Evolutionary conservation across 75 land plant species (phyloP), one percentile per base, ranked within the genome.

Genomic region (Cunninghamia lanceolata): DNA sequence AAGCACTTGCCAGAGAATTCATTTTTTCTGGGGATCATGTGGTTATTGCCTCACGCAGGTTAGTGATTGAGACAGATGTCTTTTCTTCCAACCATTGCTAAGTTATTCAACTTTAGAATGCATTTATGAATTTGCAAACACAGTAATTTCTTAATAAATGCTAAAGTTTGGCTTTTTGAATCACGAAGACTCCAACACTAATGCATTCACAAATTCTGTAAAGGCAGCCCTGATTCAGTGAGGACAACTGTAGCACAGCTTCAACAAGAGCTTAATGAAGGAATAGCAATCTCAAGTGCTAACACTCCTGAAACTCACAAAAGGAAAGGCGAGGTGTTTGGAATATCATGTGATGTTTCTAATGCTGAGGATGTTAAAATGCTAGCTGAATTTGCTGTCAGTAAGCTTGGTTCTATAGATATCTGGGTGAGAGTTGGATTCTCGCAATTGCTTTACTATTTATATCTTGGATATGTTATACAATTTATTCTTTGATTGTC

Each of bases 1-100:
- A 98, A 89, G 99, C 99, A 59, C 93, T 98, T 87, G 99, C 99
- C 73, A 89, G 99, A n/a, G 99, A 98, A 85, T 98, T 98, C 90
- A 91, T 98, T 85, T 94, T 95, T 82, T 92, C 97, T 83, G 99
- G 99, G 42, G 99, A 98, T 85, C 89, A 92, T 39, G 99, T 98
- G 32, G 94, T 98, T 54, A 89, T 98, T 84, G 92, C 99, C 85
- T 98, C 99, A 84, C 99, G 99, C 88, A 96, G 97, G 99, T 98
- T 78, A 66, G 21, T 52, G 56, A 32, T 83, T 11, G 36, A 38
- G 32, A 30, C n/a, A 80, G 21, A 14, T 15, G 38, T 21, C n/a
- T 17, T 83, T 83, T 34, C 14, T 28, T 80, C 50, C 2, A 13
- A 45, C 50, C 34, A 45, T 9, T 30, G 45, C 34, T 43, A 45